Conservation (phyloP, 768 basidiomycete genomes). For the Boletus reticuloceps region DNA sequence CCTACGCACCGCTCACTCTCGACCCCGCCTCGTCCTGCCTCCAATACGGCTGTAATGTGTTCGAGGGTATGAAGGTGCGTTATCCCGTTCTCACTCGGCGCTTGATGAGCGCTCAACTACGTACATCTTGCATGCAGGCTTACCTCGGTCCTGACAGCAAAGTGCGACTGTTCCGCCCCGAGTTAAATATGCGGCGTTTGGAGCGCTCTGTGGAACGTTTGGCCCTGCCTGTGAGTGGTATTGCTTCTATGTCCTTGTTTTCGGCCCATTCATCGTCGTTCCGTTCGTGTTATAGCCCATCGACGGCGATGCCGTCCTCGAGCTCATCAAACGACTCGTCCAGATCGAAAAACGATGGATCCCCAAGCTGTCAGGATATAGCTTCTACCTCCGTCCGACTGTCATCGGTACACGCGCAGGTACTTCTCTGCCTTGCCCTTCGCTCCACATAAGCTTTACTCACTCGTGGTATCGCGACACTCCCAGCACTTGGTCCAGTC, state of each 20-base stretch:
- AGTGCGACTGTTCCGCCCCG: constrained; percentile 76
- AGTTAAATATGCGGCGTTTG: constrained; percentile 84
- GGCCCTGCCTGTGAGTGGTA: constrained; percentile 59
- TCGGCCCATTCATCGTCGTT: too few species aligned
- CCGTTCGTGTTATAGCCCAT: constrained; percentile 32
- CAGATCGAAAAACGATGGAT: constrained; percentile 81
- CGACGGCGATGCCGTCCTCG: constrained; percentile 44
- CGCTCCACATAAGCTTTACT: background rate
- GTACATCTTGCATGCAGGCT: constrained; percentile 40
- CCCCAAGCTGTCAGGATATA: constrained; percentile 67
- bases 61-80: constrained; percentile 67
- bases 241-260: too few species aligned
- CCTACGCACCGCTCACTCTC: constrained; percentile 57
- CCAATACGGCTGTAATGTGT: constrained; percentile 59
- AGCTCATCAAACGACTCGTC: constrained; percentile 65
- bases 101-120: too few species aligned
- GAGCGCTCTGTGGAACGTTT: constrained; percentile 64
- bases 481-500: constrained; percentile 58
- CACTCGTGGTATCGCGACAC: background rate
- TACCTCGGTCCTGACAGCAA: constrained; percentile 71
- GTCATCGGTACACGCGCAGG: constrained; percentile 50
- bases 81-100: too few species aligned
- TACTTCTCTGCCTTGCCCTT: constrained; percentile 9
- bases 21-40: constrained; percentile 57
- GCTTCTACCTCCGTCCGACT: constrained; percentile 85